A percentile compares a stretch with the other conserved stretches of the same genome.
Conservation (phyloP, 2,329 filamentous ascomycete species). For the Mycosphaerella sp. region DNA sequence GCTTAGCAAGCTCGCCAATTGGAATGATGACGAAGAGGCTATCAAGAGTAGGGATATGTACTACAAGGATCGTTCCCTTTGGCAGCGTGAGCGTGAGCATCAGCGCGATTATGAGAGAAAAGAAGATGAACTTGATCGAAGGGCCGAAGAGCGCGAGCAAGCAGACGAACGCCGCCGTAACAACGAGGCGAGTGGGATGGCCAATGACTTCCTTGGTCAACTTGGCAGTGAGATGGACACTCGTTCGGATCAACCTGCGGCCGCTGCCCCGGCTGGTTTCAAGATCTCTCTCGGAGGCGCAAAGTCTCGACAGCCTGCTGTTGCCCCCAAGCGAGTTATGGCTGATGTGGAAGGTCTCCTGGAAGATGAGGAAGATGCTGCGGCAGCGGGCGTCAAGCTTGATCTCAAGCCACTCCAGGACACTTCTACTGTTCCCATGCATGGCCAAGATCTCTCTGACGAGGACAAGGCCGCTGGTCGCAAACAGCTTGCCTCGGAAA, state of each 20-base stretch:
- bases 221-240: conserved; percentile 80
- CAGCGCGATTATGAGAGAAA: conserved; percentile 68
- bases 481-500: conserved; percentile 76
- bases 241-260: conserved; percentile 31
- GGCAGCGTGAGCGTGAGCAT: conserved; percentile 71
- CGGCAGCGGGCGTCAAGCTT: conserved; percentile 34
- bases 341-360: conserved; percentile 91
- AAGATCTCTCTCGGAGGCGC: conserved; percentile 85
- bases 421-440: conserved; percentile 57
- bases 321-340: conserved; percentile 45
- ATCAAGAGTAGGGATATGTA: conserved; percentile 78
- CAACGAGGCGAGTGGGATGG: conserved; percentile 52
- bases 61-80: conserved; percentile 77
- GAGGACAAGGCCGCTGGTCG: conserved; percentile 82
- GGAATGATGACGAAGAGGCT: conserved; percentile 83
- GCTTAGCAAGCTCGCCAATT: conserved; percentile 67
- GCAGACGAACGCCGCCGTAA: conserved; percentile 59
- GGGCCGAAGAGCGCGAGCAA: conserved; percentile 67
- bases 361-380: conserved; percentile 87
- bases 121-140: conserved; percentile 75
- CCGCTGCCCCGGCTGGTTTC: conserved; percentile 61
- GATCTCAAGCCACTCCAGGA: conserved; percentile 42
- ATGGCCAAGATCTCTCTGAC: conserved; percentile 71
- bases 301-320: conserved; percentile 52
- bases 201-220: conserved; percentile 81